Evolutionary conservation across 2,329 filamentous ascomycete genomes (phyloP), one percentile per base, ranked within the genome.

Genomic region (Verruconis gallopava): DNA sequence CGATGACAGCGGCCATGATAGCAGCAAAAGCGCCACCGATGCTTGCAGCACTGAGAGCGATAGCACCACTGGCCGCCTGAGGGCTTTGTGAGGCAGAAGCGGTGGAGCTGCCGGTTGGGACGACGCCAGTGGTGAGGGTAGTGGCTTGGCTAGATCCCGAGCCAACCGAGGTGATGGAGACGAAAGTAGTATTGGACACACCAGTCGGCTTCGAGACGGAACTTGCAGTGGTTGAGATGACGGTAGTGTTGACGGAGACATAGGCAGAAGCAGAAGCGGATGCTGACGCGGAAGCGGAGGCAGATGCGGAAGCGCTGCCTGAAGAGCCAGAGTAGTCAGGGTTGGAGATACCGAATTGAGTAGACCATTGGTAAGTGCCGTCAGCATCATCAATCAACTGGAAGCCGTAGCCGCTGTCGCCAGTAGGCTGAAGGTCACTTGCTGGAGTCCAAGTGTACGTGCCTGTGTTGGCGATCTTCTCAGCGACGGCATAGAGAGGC

Each of bases 391-490:
- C 28, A 50, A 79, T 72, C 51, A 80, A 59, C 55, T 77, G 66
- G 53, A 79, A 63, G 47, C 75, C 75, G 60, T 78, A 79, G 59
- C 65, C 68, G 51, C 64, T 66, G 48, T 53, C 55, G 47, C 70
- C 67, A 47, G 55, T 54, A 51, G 65, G 38, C 25, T 30, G 61
- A 46, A 77, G 68, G 37, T 54, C 48, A 43, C 64, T 55, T 46
- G 61, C 51, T 36, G 72, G 72, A 35, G 68, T 72, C 74, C 74
- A 79, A 44, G 48, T 40, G 65, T 64, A 77, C 47, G 52, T 54
- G 46, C 75, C 76, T 44, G 55, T 64, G 69, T 79, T 79, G 53
- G 56, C 48, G 56, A 73, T 71, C 49, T 57, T 55, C 56, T 74
- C 67, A 28, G 25, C 38, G 46, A 65, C 68, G 44, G 69, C 61